Base-by-base conservation (phyloP, 2,329 filamentous ascomycete species). In the Allantophomopsis cytisporea region DNA sequence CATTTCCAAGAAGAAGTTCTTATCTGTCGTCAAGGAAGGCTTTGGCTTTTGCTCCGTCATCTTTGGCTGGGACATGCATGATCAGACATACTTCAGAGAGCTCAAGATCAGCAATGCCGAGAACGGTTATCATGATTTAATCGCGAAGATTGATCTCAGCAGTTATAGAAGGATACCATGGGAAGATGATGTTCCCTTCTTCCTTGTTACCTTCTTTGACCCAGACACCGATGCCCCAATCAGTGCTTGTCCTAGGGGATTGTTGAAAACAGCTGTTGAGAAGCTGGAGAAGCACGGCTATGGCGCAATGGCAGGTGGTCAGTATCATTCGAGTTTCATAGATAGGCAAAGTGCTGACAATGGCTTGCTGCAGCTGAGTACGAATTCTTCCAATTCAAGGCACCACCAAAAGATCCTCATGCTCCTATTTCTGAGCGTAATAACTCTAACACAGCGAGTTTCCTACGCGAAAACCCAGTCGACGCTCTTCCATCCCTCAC, bases 21-120 rank as follows among this genome's bases (percentile, higher is more conserved):
- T 94, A 31, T 85, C 83, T 21, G 73, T 94, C 39, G 80, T 80
- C n/a, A 61, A 73, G 33, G 71, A 76, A 35, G 88, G 87, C 38
- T 94, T 94, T 51, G 88, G 87, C 39, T 94, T 94, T 68, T 94
- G 88, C 66, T 91, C 83, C 15, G 86, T 94, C 49, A 77, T 94
- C 47, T 94, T 94, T 53, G 87, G 88, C 57, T 94, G 88, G 88
- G 87, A 95, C 61, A 94, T 94, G 85, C 87, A 95, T 60, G 88
- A 95, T 55, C 71, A 77, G 64, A 93, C 85, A 10, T 95, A 94
- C 60, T 80, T 84, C 57, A 76, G 72, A 50, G 87, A 94, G 62
- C 73, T 94, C 46, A 73, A 74, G 53, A 81, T 94, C 58, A 91
- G 84, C 62, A 94, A 94, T 63, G 83, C 83, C 49, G 80, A 85